phyloP scores from a whole-genome alignment of 345 rosid species.

The Rhizophora apiculata region DNA sequence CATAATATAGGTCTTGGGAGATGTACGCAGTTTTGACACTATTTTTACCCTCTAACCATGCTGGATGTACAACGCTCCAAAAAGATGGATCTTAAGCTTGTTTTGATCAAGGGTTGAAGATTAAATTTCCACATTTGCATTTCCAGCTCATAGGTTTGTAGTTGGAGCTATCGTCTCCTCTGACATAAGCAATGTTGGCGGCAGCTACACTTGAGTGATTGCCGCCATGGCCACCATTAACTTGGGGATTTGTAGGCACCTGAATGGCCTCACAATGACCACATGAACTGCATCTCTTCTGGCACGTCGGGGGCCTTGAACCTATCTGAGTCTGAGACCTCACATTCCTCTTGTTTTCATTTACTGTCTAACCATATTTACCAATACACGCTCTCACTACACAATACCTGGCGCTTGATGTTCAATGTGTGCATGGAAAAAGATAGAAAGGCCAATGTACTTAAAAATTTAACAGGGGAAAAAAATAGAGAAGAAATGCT shows the following conservation, averaged over 20 bases:
- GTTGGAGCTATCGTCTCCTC: conserved; percentile 63
- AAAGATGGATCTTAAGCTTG: not conserved
- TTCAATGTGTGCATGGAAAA: not conserved
- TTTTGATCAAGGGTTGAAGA: conserved; percentile 65
- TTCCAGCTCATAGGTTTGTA: conserved; percentile 98
- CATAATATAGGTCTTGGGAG: not conserved
- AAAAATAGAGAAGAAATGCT: not conserved
- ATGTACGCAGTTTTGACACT: not conserved
- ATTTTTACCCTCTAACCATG: not conserved
- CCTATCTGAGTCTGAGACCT: conserved; percentile 70
- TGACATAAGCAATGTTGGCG: conserved; percentile 37
- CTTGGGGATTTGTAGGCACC: conserved; percentile 78
- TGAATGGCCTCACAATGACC: conserved; percentile 84
- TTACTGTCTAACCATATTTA: conserved; percentile 22
- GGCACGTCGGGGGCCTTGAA: conserved; percentile 88
- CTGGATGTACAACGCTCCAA: not conserved
- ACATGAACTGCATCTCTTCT: conserved; percentile 74
- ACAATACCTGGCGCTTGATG: not conserved
- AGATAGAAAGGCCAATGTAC: not conserved
- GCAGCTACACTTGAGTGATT: conserved; percentile 20
- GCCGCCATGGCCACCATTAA: conserved; percentile 17
- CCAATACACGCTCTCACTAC: not conserved
- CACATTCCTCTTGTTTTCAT: conserved; percentile 30
- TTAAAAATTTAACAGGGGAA: not conserved
- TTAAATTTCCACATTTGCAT: conserved; percentile 88